Conservation (phyloP, 805 yeast genomes). For the Saccharomycopsis babjevae region DNA sequence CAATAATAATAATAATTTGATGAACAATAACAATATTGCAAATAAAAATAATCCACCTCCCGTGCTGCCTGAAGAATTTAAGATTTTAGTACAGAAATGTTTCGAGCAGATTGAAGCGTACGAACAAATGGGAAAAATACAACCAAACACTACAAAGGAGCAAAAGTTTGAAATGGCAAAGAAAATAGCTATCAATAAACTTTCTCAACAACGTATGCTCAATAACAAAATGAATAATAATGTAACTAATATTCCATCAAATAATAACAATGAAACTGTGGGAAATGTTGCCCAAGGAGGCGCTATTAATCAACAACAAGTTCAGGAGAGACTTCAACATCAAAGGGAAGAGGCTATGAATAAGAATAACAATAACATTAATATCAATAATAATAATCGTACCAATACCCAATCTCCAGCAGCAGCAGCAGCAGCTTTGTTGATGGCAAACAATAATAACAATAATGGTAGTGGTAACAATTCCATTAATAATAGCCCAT, state of each 20-base stretch:
- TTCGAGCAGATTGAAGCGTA: slow-evolving; percentile 7
- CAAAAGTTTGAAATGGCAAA: slow-evolving; percentile 7
- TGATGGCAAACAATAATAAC: background rate
- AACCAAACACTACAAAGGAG: slow-evolving; percentile 2
- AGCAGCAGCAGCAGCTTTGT: background rate
- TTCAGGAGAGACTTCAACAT: slow-evolving; percentile 14
- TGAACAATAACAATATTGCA: background rate
- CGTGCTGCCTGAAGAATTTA: slow-evolving; percentile 4
- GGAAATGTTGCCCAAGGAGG: slow-evolving; percentile 1
- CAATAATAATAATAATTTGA: background rate
- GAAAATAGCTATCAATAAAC: slow-evolving; percentile 6
- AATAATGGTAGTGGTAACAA: background rate
- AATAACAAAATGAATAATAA: background rate
- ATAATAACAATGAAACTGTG: background rate
- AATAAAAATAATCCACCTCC: background rate
- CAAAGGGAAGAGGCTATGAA: slow-evolving; percentile 9
- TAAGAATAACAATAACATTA: background rate
- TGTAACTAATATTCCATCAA: background rate
- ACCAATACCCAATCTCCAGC: background rate
- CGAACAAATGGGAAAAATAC: slow-evolving; percentile 2
- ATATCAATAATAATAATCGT: background rate
- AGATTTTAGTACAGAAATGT: background rate
- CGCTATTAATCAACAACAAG: slow-evolving; percentile 15
- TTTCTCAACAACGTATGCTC: slow-evolving; percentile 2
- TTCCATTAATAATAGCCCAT: background rate